A percentile compares a stretch with the other conserved stretches of the same genome.
Conservation (phyloP, 768 basidiomycete genomes). For the Guyanaporus albipodus region DNA sequence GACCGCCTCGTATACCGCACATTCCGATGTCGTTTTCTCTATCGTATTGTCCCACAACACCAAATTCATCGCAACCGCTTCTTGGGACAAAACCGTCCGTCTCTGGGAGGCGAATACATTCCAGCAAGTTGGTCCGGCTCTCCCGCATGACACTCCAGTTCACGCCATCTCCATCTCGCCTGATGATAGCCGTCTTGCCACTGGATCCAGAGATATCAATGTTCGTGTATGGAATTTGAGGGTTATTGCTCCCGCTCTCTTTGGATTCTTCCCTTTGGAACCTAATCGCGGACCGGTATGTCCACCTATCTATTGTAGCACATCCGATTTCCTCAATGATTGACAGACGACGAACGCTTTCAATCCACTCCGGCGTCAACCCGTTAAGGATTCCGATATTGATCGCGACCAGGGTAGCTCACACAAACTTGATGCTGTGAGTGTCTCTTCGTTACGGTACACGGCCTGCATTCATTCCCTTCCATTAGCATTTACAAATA, state of each 20-base stretch:
- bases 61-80: constrained; percentile 26
- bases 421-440: not conserved
- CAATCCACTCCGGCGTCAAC: not conserved
- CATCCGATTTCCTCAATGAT: no score
- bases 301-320: not conserved
- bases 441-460: not conserved
- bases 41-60: constrained; percentile 18
- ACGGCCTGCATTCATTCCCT: not conserved
- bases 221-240: constrained; percentile 17
- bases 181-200: constrained; percentile 12
- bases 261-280: constrained; percentile 7
- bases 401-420: not conserved
- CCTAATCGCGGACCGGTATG: constrained; percentile 16
- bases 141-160: constrained; percentile 10
- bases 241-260: constrained; percentile 10
- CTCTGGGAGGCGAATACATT: constrained; percentile 24
- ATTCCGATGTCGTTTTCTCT: constrained; percentile 17
- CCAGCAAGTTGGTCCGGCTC: constrained; percentile 15
- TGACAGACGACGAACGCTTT: not conserved
- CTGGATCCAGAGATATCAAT: constrained; percentile 13
- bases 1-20: constrained; percentile 4
- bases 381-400: not conserved
- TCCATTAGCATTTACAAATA: not conserved
- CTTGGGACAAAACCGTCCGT: constrained; percentile 26
- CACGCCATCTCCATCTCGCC: constrained; percentile 17